These are phyloP conservation scores for Boletus tomentosulus DNA, from an alignment of 768 basidiomycete species.

Conservation along the genomic window DNA sequence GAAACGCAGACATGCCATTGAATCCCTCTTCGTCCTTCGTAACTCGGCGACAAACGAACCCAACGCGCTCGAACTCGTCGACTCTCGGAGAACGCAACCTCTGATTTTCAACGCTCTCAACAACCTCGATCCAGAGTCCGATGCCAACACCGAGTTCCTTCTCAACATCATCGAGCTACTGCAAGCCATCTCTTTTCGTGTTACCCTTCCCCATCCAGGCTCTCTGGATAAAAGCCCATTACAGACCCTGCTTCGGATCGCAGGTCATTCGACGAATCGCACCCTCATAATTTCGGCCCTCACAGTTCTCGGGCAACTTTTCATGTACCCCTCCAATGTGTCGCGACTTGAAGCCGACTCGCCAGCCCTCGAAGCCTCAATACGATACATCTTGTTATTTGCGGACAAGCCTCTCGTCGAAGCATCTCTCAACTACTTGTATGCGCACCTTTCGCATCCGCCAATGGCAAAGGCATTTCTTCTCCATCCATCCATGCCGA, in stretches of 20 bases:
- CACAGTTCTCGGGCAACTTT: conserved; percentile 54
- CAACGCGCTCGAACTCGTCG: conserved; percentile 59
- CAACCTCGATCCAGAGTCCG: conserved; percentile 55
- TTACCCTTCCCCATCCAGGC: conserved; percentile 36
- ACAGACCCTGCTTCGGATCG: conserved; percentile 51
- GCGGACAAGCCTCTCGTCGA: conserved; percentile 66
- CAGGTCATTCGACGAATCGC: conserved; percentile 60
- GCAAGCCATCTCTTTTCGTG: conserved; percentile 51
- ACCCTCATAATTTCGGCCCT: conserved; percentile 69
- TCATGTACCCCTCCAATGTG: conserved; percentile 58
- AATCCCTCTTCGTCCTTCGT: conserved; percentile 82
- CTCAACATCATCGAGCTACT: conserved; percentile 70
- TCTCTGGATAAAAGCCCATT: conserved; percentile 48
- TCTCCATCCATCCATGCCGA: conserved; percentile 64
- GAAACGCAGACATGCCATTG: conserved; percentile 72
- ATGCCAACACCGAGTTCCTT: conserved; percentile 68
- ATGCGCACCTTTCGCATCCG: conserved; percentile 68
- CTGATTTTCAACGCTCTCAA: conserved; percentile 64
- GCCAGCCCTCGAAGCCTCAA: conserved; percentile 55
- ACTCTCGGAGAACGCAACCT: conserved; percentile 57
- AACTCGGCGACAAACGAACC: conserved; percentile 72
- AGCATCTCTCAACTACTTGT: conserved; percentile 69
- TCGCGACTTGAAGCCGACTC: conserved; percentile 51
- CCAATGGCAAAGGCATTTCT: conserved; percentile 76
- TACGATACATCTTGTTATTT: conserved; percentile 72